Evolutionary conservation across 2,329 filamentous ascomycete species (phyloP), one percentile per base, ranked within the genome.

Genomic region (Penicillium sp.): DNA sequence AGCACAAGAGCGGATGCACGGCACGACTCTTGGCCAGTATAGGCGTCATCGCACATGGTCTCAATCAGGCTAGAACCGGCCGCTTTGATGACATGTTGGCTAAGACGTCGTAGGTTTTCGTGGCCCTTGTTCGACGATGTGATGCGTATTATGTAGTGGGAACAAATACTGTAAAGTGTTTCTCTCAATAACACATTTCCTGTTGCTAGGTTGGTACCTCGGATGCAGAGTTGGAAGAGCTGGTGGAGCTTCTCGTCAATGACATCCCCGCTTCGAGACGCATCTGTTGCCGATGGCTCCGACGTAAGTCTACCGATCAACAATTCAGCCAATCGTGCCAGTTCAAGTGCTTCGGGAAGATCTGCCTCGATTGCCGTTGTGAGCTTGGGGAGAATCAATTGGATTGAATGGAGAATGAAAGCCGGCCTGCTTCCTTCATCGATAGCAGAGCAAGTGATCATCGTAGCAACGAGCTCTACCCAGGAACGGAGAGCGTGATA

Each of bases 21-120:
- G 73, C 91, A 96, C 13, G 83, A 84, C 38, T 89, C 84, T 68
- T 93, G 89, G 39, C 92, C 91, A 58, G 89, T 87, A 72, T 93
- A 93, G 21, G 92, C 93, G 77, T 99, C 94, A 69, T 99, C 94
- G 70, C 93, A 97, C 43, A 97, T 82, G 27, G 91, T 86, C 66
- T 93, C 91, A 59, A 97, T 83, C 39, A 97, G 81, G 54, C 89
- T 84, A 67, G 91, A 89, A 39, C 94, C 93, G 44, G 91, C 87
- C 5, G 88, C 86, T 72, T 90, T 91, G 65, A 96, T 83, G 1
- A 89, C 88, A 70, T 90, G 83, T 41, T 86, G 81, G 48, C 77
- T 85, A 60, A 86, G 82, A 47, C 75, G 75, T 25, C 74, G 75
- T 52, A 78, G 69, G 13, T 73, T 70, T 10, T 78, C 77, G 53